Evolutionary conservation across 106 monocot species (phyloP), one percentile per base, ranked within the genome.

Genomic region (Acorus gramineus): DNA sequence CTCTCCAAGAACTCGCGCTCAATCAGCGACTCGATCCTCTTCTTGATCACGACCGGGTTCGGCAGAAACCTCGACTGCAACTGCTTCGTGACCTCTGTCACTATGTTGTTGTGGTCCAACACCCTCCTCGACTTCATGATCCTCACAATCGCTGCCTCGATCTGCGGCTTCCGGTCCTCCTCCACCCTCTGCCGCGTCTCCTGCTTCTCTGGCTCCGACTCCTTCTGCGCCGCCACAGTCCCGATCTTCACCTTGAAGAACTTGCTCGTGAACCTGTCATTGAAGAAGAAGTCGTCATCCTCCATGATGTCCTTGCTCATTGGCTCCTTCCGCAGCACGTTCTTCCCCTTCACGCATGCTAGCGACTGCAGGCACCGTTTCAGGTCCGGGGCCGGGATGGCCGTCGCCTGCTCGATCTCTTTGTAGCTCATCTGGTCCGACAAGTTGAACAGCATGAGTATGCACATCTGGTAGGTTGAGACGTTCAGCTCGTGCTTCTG

Each of bases 401-500:
- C 76, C 12, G 89, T 89, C n/a, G 84, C 84, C 56, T 71, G 81
- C 44, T 84, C 84, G 4, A 89, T 81, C 50, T 89, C 89, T 60
- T 79, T 76, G 52, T 82, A 89, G 14, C 47, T 73, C 56, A 94
- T 55, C 47, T 63, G 68, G 12, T 94, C 94, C 3, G 80, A 60
- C 11, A 84, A 81, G 67, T 94, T 94, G 71, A 94, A 94, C 53
- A 94, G 79, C 94, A 94, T 89, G 8, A 94, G 77, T 43, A 94
- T 76, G 56, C 94, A 94, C 94, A 94, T 94, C 66, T 94, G 94
- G 51, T 94, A 86, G 9, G 94, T 94, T 0, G 94, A 94, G 44
- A 94, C 88, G 68, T 89, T 89, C 43, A 89, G 69, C 70, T 89
- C 88, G n/a, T 89, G 88, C 78, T 81, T 81, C 70, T 84, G 88